A percentile compares a stretch with the other conserved stretches of the same genome.
These are phyloP conservation scores for Aquanectria penicillioides DNA, from an alignment of 2,329 filamentous ascomycete species.

Conservation along the genomic window DNA sequence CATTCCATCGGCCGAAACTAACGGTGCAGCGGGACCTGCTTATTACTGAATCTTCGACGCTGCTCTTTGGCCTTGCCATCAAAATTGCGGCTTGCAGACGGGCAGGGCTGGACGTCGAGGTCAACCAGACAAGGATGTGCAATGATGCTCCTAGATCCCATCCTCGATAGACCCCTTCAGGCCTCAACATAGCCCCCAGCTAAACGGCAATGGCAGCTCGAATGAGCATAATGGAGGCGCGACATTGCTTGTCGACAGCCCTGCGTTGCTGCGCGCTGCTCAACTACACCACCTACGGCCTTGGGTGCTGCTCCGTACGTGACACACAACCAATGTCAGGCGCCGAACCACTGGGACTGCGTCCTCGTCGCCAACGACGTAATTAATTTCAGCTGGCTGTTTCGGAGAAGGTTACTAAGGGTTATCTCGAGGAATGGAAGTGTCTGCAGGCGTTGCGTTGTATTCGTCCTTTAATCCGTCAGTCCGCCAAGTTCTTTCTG, in stretches of 20 bases:
- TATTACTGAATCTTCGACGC: background rate
- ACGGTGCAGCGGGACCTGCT: background rate
- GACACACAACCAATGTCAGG: no score
- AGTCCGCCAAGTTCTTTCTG: no score
- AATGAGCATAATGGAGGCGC: background rate
- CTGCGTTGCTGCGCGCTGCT: no score
- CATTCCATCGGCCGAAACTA: background rate
- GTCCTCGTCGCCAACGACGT: background rate
- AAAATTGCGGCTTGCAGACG: background rate
- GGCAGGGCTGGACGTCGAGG: background rate
- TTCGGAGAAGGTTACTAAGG: background rate
- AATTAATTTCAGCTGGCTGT: background rate
- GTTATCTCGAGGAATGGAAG: no score
- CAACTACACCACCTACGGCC: no score
- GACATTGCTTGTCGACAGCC: no score
- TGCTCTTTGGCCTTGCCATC: background rate
- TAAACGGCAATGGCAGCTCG: background rate
- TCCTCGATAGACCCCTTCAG: background rate
- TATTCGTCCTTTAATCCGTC: no score
- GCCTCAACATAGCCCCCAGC: background rate
- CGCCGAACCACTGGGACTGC: no score
- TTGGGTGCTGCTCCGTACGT: no score
- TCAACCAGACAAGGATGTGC: background rate
- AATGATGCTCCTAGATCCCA: background rate
- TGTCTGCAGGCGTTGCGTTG: no score